phyloP scores from a whole-genome alignment of 352 stramenopile genomes.

The Pythium rhizo-oryzae region DNA sequence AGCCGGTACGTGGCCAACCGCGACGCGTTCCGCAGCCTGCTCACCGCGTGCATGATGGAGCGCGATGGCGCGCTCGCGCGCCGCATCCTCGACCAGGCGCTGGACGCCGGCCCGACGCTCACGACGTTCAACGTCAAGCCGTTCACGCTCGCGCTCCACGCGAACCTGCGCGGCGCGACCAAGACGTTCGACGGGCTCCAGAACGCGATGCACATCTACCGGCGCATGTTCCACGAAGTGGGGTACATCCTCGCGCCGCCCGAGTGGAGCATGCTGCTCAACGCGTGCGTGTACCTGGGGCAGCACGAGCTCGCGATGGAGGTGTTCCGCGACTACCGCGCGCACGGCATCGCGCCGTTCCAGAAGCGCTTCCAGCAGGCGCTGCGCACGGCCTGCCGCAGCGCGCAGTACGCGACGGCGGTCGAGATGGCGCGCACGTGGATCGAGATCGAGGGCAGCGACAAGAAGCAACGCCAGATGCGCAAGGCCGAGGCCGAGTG shows the following conservation, averaged over 20 bases:
- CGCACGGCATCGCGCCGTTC: slow-evolving; percentile 40
- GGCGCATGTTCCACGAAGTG: slow-evolving; percentile 33
- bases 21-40: slow-evolving; percentile 3
- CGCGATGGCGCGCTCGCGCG: slow-evolving; percentile 6
- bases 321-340: slow-evolving; percentile 36
- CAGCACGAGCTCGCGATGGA: slow-evolving; percentile 39
- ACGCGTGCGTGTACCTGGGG: slow-evolving; percentile 43
- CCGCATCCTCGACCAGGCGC: slow-evolving; percentile 5
- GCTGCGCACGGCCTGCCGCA: slow-evolving; percentile 38
- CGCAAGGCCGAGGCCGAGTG: slow-evolving; percentile 27
- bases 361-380: slow-evolving; percentile 45
- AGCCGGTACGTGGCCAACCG: slow-evolving; percentile 9
- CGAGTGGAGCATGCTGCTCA: slow-evolving; percentile 52
- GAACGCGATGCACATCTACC: slow-evolving; percentile 41
- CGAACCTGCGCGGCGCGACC: slow-evolving; percentile 6
- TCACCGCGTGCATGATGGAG: slow-evolving; percentile 12
- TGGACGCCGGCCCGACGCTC: slow-evolving; percentile 2
- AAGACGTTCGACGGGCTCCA: slow-evolving; percentile 20
- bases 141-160: slow-evolving; percentile 17
- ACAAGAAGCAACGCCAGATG: not conserved
- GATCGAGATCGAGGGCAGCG: slow-evolving; percentile 2
- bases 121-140: slow-evolving; percentile 6
- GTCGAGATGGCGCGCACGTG: slow-evolving; percentile 43
- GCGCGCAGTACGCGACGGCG: slow-evolving; percentile 36
- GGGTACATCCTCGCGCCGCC: slow-evolving; percentile 47